Percentiles rank a stretch among this genome's conserved stretches.
These are phyloP conservation scores for Bacidia rubella DNA, from an alignment of 495 filamentous ascomycete species.

Conservation along the genomic window DNA sequence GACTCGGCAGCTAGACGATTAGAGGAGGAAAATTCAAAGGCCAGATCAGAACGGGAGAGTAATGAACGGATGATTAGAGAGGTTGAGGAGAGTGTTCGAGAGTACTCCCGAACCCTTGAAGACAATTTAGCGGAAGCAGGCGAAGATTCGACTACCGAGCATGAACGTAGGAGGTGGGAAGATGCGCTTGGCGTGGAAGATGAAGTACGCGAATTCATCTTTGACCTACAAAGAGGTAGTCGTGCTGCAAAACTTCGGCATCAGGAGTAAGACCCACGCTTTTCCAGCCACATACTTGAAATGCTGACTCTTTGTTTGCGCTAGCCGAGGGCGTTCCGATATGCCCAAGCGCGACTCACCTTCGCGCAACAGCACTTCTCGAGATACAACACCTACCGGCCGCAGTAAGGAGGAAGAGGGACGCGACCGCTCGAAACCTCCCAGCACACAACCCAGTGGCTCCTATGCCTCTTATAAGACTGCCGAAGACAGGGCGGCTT, in stretches of 20 bases:
- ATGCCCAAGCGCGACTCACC: conserved; percentile 21
- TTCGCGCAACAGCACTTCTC: conserved; percentile 19
- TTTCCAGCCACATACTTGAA: not conserved
- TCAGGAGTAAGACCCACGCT: conserved; percentile 44
- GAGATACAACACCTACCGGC: conserved; percentile 19
- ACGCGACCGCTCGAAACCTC: conserved; percentile 27
- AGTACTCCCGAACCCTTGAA: conserved; percentile 72
- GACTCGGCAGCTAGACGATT: conserved; percentile 67
- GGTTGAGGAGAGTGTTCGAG: conserved; percentile 92
- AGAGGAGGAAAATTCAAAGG: conserved; percentile 72
- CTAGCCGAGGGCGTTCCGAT: conserved; percentile 10
- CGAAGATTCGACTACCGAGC: conserved; percentile 58
- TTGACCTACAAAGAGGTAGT: conserved; percentile 77
- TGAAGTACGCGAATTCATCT: conserved; percentile 93
- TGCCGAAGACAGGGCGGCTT: conserved; percentile 84
- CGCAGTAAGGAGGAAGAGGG: conserved; percentile 21
- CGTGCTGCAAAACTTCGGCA: conserved; percentile 59
- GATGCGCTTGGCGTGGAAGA: conserved; percentile 95
- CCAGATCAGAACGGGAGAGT: conserved; percentile 73
- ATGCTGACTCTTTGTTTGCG: conserved; percentile 10
- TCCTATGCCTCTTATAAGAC: conserved; percentile 70
- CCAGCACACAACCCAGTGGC: conserved; percentile 30
- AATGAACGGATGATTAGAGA: conserved; percentile 94
- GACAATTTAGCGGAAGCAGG: conserved; percentile 71
- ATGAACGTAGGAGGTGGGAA: conserved; percentile 90